Conservation (phyloP, 108 stramenopile genomes). For the Conticribra weissflogii region DNA sequence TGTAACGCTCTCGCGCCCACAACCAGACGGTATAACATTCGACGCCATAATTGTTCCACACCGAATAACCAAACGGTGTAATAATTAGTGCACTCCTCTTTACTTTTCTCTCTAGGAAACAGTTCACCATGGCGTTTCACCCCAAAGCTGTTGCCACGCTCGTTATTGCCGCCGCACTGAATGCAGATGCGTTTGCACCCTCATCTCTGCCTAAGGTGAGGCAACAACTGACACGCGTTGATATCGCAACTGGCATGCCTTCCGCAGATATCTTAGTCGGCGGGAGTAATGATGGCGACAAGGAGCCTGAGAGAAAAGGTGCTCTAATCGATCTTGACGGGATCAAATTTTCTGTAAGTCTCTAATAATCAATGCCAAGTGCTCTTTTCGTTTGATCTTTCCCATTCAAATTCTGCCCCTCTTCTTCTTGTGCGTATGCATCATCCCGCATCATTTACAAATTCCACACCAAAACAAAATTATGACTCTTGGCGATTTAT, state of each 20-base stretch:
- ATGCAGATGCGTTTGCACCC: constrained; percentile 22
- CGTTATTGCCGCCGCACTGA: constrained; percentile 14
- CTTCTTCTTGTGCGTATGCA: too few species aligned
- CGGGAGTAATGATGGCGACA: constrained; percentile 5
- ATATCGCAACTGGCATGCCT: constrained; percentile 40
- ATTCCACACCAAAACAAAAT: too few species aligned
- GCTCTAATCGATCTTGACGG: constrained; percentile 40
- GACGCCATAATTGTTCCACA: not conserved
- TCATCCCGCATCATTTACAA: too few species aligned
- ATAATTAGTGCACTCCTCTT: not conserved
- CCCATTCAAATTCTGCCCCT: too few species aligned
- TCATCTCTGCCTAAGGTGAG: constrained; percentile 7
- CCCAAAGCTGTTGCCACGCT: constrained; percentile 24
- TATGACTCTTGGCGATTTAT: too few species aligned
- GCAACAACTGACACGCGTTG: constrained; percentile 18
- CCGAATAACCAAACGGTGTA: too few species aligned
- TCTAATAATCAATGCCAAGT: too few species aligned
- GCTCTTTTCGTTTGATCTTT: too few species aligned
- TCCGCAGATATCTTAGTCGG: constrained; percentile 13
- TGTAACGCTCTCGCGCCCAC: too few species aligned
- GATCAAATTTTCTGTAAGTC: constrained; percentile 37
- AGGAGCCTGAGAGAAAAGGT: constrained; percentile 9
- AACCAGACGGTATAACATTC: too few species aligned
- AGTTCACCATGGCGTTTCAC: constrained; percentile 18
- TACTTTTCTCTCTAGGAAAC: not conserved